Percentiles rank a stretch among this genome's conserved stretches.
phyloP scores from a whole-genome alignment of 768 basidiomycete genomes.

The Russula ochroleuca region DNA sequence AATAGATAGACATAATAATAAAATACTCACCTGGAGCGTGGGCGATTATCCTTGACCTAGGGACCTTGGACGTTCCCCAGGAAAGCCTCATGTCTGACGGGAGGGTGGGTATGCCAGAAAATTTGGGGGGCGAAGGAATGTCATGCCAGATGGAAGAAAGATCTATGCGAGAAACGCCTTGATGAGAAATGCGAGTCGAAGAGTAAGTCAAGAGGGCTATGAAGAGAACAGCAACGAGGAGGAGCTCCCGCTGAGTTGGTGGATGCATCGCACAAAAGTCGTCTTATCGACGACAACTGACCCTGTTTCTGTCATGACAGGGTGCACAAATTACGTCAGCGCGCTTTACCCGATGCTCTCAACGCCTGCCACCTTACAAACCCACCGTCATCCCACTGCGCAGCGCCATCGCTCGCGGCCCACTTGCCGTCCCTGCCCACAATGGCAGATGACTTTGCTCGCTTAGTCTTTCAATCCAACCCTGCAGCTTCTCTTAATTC shows the following conservation, averaged over 20 bases:
- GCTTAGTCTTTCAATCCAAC: conserved; percentile 68
- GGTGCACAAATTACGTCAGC: conserved; percentile 10
- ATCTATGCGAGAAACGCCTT: background rate
- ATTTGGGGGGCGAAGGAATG: background rate
- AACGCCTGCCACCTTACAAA: background rate
- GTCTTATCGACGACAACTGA: background rate
- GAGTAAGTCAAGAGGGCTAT: conserved; percentile 29
- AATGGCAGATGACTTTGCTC: conserved; percentile 71
- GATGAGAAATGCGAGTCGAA: background rate
- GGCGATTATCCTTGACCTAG: conserved; percentile 61
- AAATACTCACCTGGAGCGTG: conserved; percentile 64
- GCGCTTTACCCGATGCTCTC: background rate
- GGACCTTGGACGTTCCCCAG: conserved; percentile 38
- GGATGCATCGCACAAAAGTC: conserved; percentile 12
- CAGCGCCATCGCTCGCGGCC: background rate
- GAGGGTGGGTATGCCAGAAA: conserved; percentile 11
- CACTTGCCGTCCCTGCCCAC: conserved; percentile 8
- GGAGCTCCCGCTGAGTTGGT: conserved; percentile 33
- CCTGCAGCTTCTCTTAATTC: conserved; percentile 48
- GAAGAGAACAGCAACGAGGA: conserved; percentile 33
- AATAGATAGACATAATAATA: background rate
- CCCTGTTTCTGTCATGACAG: background rate
- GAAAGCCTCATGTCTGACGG: conserved; percentile 20
- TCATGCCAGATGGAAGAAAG: conserved; percentile 8
- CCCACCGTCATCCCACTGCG: background rate